Evolutionary conservation across 202 grass and related monocot species (phyloP), one percentile per base, ranked within the genome.

Genomic region (Carex arenaria): DNA sequence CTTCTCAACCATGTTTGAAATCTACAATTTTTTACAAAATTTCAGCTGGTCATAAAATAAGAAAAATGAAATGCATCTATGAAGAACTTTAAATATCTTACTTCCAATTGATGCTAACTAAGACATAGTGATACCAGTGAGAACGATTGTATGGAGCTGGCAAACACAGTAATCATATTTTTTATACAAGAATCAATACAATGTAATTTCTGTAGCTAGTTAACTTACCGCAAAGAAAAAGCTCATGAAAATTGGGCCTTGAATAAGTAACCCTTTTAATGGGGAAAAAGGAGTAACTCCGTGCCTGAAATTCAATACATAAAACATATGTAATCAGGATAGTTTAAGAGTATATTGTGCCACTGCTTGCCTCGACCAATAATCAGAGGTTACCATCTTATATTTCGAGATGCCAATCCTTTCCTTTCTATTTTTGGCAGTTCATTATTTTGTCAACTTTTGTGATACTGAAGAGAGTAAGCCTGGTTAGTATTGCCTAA

Each of bases 1-100:
- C 88, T 98, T 95, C 82, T 98, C 92, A 80, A 93, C 95, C 92
- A 98, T 98, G 62, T 94, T 95, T 83, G 86, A 84, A 79, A 98
- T 98, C 95, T 98, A 84, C 57, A 92, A 55, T 38, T 59, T 59
- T 77, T 78, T 57, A 56, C 28, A 57, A 19, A 60, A 11, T 11
- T 38, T 78, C 73, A 78, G 17, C 34, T 34, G 51, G 26, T 45
- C 20, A 78, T 17, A 90, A 40, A 77, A 4, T 80, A 79, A 36
- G 85, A 3, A 81, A 80, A 7, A 61, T 47, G 57, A 62, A 31
- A 56, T 77, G 17, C 52, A 78, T 78, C 73, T 78, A 32, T 77
- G 28, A 10, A 78, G 11, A 9, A 60, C 53, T 57, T 19, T 17
- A 78, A 19, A 78, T 38, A 78, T 78, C 17, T 78, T 18, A 59